Evolutionary conservation across 345 rosid species (phyloP).

Genomic region (Syzygium aqueum): DNA sequence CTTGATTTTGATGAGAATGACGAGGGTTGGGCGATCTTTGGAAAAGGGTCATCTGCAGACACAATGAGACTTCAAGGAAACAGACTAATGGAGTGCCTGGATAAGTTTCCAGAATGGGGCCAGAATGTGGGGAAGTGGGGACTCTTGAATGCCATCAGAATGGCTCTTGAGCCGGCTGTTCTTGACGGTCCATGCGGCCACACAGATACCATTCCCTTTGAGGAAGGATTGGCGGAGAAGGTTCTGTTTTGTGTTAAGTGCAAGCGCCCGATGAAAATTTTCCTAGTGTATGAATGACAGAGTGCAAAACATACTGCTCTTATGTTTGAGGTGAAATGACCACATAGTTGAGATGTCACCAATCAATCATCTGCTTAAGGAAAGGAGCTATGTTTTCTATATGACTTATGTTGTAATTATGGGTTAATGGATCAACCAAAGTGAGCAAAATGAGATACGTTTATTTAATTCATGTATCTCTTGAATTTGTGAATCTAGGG

Average conservation of each 20-base stretch:
- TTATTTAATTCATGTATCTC: too few relatives aligned
- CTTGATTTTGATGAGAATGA: conserved; percentile 24
- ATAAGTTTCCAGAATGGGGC: conserved; percentile 38
- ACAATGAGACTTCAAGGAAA: conserved; percentile 24
- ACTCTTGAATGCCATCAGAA: conserved; percentile 37
- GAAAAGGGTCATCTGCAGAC: conserved; percentile 29
- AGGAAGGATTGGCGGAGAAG: conserved; percentile 17
- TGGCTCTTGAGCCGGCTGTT: conserved; percentile 24
- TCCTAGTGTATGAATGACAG: conserved; percentile 37
- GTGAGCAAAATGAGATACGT: too few relatives aligned
- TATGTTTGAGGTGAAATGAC: background rate
- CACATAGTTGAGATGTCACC: background rate
- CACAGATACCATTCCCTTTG: conserved; percentile 26
- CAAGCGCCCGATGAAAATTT: conserved; percentile 52
- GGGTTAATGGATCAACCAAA: too few relatives aligned
- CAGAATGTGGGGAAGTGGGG: conserved; percentile 30
- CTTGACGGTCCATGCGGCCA: conserved; percentile 26
- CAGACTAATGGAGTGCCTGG: conserved; percentile 27
- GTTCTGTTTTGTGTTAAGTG: conserved; percentile 46
- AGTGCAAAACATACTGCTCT: background rate
- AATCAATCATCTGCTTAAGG: background rate
- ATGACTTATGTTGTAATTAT: background rate
- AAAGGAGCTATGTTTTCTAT: background rate
- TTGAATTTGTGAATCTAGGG: too few relatives aligned
- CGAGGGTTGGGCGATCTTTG: conserved; percentile 63